Base-by-base conservation (phyloP, 1,284 basidiomycete genomes). In the Cutaneotrichosporon curvatum region DNA sequence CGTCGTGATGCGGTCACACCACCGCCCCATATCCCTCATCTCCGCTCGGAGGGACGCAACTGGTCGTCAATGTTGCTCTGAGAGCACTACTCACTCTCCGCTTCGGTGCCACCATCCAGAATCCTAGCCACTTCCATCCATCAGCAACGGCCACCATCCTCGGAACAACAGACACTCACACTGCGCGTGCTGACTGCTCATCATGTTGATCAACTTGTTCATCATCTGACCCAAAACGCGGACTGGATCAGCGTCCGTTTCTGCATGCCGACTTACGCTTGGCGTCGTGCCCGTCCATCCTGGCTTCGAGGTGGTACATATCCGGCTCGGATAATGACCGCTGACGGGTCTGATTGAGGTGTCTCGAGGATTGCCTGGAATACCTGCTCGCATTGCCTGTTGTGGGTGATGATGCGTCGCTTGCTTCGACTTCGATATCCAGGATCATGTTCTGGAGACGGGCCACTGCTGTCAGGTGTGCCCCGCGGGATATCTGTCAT, bases 241-340 rank as follows among this genome's bases (percentile, higher is more conserved):
- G 2, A 37, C 42, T 44, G 34, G 14, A 23, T 44, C 25, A 44
- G 42, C 23, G 14, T 3, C 7, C 3, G 15, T 2, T 23, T 21
- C n/a, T 16, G 6, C 3, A 3, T 3, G 18, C n/a, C n/a, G n/a
- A 23, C 35, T 14, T 12, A 44, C 42, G 30, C 23, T 37, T 35
- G 4, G 42, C 42, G 35, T 44, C 42, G n/a, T 44, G 42, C 2
- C 18, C 22, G 35, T 37, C 42, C 25, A 44, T 44, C 10, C 42
- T 33, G 4, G 42, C 42, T 18, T 44, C 42, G 18, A 44, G 42
- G 35, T 34, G 42, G 28, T 19, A 31, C 25, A 28, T 28, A 12
- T 28, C 25, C 12, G 25, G 25, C 25, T 28, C 25, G 25, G 25
- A 28, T 7, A 12, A 12, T 7, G 12, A 7, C 8, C 25, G 25